Evolutionary conservation across 2,329 filamentous ascomycete species (phyloP).

Genomic region (Penicillium sp.): DNA sequence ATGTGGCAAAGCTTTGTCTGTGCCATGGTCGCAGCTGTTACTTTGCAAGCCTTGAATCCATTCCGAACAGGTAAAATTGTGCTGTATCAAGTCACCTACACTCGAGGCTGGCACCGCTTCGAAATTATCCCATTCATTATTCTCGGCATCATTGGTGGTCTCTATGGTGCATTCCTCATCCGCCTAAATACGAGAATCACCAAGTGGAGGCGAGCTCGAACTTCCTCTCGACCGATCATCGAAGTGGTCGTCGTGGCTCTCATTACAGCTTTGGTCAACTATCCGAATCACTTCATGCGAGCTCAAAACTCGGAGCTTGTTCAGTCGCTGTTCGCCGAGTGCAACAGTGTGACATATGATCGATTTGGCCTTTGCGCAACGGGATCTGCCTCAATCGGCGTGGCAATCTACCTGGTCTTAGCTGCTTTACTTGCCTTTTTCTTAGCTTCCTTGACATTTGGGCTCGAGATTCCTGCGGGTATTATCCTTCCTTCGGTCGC

Average conservation of each 20-base stretch:
- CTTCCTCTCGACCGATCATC: slow-evolving; percentile 69
- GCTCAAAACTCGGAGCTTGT: slow-evolving; percentile 89
- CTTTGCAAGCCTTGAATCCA: slow-evolving; percentile 87
- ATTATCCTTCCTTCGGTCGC: slow-evolving; percentile 96
- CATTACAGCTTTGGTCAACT: slow-evolving; percentile 86
- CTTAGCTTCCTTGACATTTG: slow-evolving; percentile 85
- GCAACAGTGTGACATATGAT: slow-evolving; percentile 76
- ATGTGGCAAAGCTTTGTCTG: slow-evolving; percentile 99
- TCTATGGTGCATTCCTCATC: slow-evolving; percentile 94
- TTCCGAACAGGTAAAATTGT: slow-evolving; percentile 95
- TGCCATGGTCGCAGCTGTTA: slow-evolving; percentile 96
- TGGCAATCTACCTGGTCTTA: slow-evolving; percentile 77
- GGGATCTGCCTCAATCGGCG: slow-evolving; percentile 75
- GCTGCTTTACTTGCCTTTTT: slow-evolving; percentile 82
- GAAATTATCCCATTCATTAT: slow-evolving; percentile 85
- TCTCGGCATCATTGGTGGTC: slow-evolving; percentile 83
- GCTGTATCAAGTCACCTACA: slow-evolving; percentile 93
- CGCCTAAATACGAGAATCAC: slow-evolving; percentile 88
- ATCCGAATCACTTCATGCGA: slow-evolving; percentile 94
- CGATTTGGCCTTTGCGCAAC: slow-evolving; percentile 87
- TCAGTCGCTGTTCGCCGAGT: slow-evolving; percentile 88
- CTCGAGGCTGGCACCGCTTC: slow-evolving; percentile 87
- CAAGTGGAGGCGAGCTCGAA: slow-evolving; percentile 70
- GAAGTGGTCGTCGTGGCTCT: slow-evolving; percentile 80
- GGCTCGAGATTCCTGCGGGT: slow-evolving; percentile 88